Base-by-base conservation (phyloP, 2,329 filamentous ascomycete species). In the Fusarium sp. region DNA sequence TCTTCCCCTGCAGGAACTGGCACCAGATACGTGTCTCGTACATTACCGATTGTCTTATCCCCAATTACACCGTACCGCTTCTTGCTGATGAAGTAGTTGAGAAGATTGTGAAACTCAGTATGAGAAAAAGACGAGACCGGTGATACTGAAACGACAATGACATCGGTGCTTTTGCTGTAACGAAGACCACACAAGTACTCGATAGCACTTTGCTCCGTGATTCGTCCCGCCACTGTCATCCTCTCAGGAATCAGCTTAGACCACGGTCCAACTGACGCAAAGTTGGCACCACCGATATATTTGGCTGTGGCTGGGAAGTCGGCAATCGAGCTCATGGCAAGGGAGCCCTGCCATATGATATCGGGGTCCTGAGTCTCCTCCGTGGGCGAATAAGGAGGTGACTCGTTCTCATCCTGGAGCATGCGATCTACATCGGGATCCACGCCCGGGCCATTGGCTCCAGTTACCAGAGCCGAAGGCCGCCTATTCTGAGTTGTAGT, bases 341-440 rank as follows among this genome's bases (percentile, higher is more conserved):
- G 83, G 53, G 86, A 90, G 20, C 95, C 95, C 61, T 90, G 89
- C 95, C 95, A 97, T 39, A 97, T 86, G 30, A 93, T 86, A 51
- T 91, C 89, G 1, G 92, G 91, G 72, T 95, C 90, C 12, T 81
- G 78, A 2, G 88, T 85, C 69, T 91, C 90, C 70, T 96, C 94
- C 5, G 91, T 91, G 0, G 95, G 94, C 0, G 93, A 95, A 79
- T 97, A 97, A 1, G 93, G 92, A 4, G 93, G 93, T 4, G 93
- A 95, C 20, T 92, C 89, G 51, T 93, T 93, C 33, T 91, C 91
- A 68, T 97, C 94, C 77, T 95, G 90, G 13, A 98, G 88, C 75
- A 99, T 86, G 44, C 94, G 90, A 80, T 99, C 96, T 26, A 99
- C 93, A 68, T 98, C 96, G 6, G 93, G 89, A 80, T 99, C 95